Base-by-base conservation (phyloP, 176 grass and related monocot genomes). In the Bothriochloa decipiens region DNA sequence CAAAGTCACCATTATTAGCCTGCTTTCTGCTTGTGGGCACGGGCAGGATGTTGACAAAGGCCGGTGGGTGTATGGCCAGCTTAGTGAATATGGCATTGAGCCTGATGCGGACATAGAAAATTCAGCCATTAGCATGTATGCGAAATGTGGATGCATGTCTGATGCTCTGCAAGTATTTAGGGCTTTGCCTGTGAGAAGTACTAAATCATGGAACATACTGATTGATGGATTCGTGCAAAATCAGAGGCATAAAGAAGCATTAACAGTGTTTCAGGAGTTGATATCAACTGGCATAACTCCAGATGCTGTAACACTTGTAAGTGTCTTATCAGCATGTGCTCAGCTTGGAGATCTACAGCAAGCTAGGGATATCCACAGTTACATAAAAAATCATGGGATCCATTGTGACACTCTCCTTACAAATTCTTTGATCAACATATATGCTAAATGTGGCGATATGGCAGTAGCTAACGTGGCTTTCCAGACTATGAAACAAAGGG, bases 381-480 rank as follows among this genome's bases (percentile, higher is more conserved):
- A 87, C 50, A 85, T 91, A 39, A 85, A 68, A 70, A 70, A 77
- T 58, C 63, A 41, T 46, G 80, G 80, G 42, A 82, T 85, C 46
- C 49, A 0, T n/a, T 86, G 61, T 43, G 92, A 88, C 77, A 72
- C 69, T 67, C 80, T 95, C 78, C 75, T 98, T 69, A 40, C 49
- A 17, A 98, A 98, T 88, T 86, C 91, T 46, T 82, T 98, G 40
- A 85, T 98, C 40, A 93, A 91, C 85, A 98, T 90, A 92, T 98
- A 95, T 74, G 86, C 95, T 20, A 98, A 95, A 88, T 95, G 95
- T 65, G 85, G 89, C 6, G 85, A 98, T 74, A 84, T 98, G 72
- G 32, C 37, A 39, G 85, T 57, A 81, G 92, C 91, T 52, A 79
- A 91, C 60, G 28, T 75, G 20, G 69, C 91, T 83, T 97, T 97